Base-by-base conservation (phyloP, 169 alveolate species). In the Hepatocystis sp. region DNA sequence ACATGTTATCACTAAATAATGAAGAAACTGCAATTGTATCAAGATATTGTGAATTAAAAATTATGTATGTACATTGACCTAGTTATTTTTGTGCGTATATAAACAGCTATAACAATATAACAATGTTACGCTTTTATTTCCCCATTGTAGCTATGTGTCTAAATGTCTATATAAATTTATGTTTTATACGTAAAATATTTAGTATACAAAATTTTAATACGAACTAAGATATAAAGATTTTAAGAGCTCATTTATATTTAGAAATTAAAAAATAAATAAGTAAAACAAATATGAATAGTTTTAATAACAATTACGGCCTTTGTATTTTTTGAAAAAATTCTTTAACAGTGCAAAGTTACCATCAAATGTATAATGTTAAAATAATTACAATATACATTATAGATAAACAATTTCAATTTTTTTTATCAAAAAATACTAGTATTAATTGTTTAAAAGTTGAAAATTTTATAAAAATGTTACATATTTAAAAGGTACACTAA, bases 1-100 rank as follows among this genome's bases (percentile, higher is more conserved):
- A 52, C 28, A 30, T 8, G 19, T n/a, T 66, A 49, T 52, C 46
- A 1, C 17, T 42, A 67, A 10, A n/a, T 56, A 51, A 49, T 4
- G 28, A 51, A 15, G 11, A 67, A 51, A 34, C 52, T 21, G 36
- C 49, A 67, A 47, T 17, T 1, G 47, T n/a, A n/a, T 44, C 52
- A 2, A 36, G 30, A 15, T 52, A 32, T 28, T 15, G 21, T 32
- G 60, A 36, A 49, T 17, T 10, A 67, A 67, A 51, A 10, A 66
- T 47, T 66, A 65, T 65, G 85, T 67, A 67, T 46, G 49, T 67
- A 67, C 85, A 67, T 67, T 52, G 34, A 51, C 30, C 47, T 32
- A 11, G n/a, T 66, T 39, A 44, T n/a, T n/a, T n/a, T 44, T 13
- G 56, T 19, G 47, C 55, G 25, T 42, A 42, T 23, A 44, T 44